Percentiles rank a stretch among this genome's conserved stretches.
phyloP scores from a whole-genome alignment of 2,329 filamentous ascomycete genomes.

The Chaetomium sp. region DNA sequence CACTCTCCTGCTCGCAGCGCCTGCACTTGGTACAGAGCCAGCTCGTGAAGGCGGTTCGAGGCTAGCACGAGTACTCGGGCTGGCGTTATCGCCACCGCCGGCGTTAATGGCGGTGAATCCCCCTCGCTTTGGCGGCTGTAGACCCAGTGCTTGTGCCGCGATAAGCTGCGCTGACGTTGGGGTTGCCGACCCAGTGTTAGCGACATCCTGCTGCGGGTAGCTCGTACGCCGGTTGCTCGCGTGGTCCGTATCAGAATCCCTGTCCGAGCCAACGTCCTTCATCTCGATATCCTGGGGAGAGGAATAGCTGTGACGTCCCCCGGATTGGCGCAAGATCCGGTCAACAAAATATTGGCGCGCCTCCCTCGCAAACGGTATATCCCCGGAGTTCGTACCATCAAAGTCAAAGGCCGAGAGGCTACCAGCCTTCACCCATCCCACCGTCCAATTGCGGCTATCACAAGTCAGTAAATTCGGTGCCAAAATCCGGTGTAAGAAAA shows the following conservation, averaged over 20 bases:
- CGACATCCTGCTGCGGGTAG: constrained; percentile 7
- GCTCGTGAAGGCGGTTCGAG: constrained; percentile 8
- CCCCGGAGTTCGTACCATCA: constrained; percentile 10
- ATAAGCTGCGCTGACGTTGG: constrained; percentile 11
- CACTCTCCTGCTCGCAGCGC: constrained; percentile 12
- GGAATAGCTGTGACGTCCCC: background rate
- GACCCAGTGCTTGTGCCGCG: constrained; percentile 14
- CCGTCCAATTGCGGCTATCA: background rate
- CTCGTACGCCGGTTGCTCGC: constrained; percentile 17
- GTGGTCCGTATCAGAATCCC: background rate
- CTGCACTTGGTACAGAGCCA: constrained; percentile 5
- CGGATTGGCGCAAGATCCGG: background rate
- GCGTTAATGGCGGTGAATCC: constrained; percentile 10
- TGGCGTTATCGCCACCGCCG: background rate
- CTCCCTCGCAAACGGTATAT: constrained; percentile 16
- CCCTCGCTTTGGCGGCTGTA: constrained; percentile 4
- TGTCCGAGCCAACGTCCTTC: constrained; percentile 13
- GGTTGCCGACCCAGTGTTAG: background rate
- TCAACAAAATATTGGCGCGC: constrained; percentile 15
- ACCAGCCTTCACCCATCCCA: constrained; percentile 24
- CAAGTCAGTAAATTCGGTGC: background rate
- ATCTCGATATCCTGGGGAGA: constrained; percentile 16
- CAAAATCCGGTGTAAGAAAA: background rate
- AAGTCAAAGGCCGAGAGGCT: constrained; percentile 22
- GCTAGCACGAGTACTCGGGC: constrained; percentile 4